phyloP scores from a whole-genome alignment of 2,329 filamentous ascomycete species.

The Ophiostoma angusticollis region DNA sequence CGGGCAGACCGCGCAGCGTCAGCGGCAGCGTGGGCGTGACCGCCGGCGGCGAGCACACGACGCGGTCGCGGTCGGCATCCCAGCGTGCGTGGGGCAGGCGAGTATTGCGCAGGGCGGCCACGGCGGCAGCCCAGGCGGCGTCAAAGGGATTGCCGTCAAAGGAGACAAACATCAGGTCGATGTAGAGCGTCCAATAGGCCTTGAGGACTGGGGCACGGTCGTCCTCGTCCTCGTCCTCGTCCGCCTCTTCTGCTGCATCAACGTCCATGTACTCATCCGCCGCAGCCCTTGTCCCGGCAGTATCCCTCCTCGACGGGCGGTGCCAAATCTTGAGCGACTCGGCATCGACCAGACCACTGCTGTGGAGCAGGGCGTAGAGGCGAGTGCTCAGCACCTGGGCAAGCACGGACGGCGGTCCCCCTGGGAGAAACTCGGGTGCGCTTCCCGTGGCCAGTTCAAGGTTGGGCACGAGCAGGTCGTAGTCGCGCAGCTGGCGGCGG shows the following conservation, averaged over 20 bases:
- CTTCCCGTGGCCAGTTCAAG: slow-evolving; percentile 86
- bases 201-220: slow-evolving; percentile 38
- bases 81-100: slow-evolving; percentile 67
- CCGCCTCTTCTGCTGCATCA: slow-evolving; percentile 13
- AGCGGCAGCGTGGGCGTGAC: slow-evolving; percentile 32
- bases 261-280: slow-evolving; percentile 19
- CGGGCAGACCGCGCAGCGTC: slow-evolving; percentile 51
- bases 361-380: slow-evolving; percentile 63
- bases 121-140: slow-evolving; percentile 71
- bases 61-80: slow-evolving; percentile 67
- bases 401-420: slow-evolving; percentile 63
- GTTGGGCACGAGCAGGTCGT: slow-evolving; percentile 79
- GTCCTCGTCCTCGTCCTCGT: slow-evolving; percentile 15
- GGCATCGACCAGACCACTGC: slow-evolving; percentile 50
- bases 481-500: slow-evolving; percentile 40
- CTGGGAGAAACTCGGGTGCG: slow-evolving; percentile 72
- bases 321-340: slow-evolving; percentile 64
- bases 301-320: slow-evolving; percentile 27
- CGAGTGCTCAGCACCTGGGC: slow-evolving; percentile 79
- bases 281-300: slow-evolving; percentile 12
- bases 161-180: slow-evolving; percentile 89
- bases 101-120: slow-evolving; percentile 70
- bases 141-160: slow-evolving; percentile 89
- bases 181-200: slow-evolving; percentile 90
- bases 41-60: slow-evolving; percentile 52